Evolutionary conservation across 352 stramenopile species (phyloP).

Genomic region (Phytophthora constricta): DNA sequence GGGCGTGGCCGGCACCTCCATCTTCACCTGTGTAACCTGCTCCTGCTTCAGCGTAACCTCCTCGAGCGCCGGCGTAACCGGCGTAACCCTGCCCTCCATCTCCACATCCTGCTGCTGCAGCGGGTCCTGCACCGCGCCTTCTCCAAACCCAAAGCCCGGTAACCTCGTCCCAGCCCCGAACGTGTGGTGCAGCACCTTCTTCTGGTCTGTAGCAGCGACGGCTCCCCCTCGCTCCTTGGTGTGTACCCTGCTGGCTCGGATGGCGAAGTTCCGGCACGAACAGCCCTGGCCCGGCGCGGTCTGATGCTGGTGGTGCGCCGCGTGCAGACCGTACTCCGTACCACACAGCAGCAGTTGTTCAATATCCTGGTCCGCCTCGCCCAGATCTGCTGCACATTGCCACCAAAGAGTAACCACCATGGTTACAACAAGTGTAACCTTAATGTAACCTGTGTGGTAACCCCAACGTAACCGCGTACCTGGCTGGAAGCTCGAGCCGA

Average conservation of each 20-base stretch:
- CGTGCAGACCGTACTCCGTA: conserved; percentile 43
- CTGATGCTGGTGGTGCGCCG: conserved; percentile 40
- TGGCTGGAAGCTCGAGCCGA: conserved; percentile 42
- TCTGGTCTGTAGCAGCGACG: conserved; percentile 45
- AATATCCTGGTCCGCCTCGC: conserved; percentile 54
- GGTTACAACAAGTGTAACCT: neutral
- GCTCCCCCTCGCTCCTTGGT: conserved; percentile 22
- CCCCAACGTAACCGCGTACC: conserved; percentile 35
- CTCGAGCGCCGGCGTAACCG: neutral
- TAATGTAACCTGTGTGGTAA: neutral
- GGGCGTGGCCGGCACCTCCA: conserved; percentile 22
- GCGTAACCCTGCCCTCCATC: conserved; percentile 23
- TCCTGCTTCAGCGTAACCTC: conserved; percentile 14
- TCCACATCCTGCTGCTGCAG: conserved; percentile 31
- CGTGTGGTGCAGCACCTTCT: conserved; percentile 57
- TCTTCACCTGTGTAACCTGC: conserved; percentile 18
- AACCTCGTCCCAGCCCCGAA: conserved; percentile 57
- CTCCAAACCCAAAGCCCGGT: conserved; percentile 57
- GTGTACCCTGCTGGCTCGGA: conserved; percentile 40
- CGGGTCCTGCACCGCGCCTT: conserved; percentile 16
- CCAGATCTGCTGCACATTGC: conserved; percentile 30
- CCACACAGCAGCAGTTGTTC: conserved; percentile 69
- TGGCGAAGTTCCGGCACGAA: conserved; percentile 44
- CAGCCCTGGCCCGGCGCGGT: conserved; percentile 33
- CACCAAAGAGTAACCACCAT: conserved; percentile 2